These are phyloP conservation scores for Amanita thiersii DNA, from an alignment of 768 basidiomycete species.

Conservation along the genomic window DNA sequence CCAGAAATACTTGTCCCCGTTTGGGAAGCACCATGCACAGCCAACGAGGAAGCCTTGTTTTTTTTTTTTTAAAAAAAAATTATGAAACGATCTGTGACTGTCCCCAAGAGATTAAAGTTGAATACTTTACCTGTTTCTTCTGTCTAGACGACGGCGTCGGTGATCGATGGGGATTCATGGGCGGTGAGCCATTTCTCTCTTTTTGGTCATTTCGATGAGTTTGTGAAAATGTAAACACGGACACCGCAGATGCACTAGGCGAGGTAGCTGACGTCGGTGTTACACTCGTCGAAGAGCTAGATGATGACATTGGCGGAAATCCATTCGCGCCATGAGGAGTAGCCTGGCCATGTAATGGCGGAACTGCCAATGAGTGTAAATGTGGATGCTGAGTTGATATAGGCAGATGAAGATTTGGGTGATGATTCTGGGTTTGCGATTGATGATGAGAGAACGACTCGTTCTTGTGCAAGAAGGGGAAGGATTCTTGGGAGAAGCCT, in stretches of 20 bases:
- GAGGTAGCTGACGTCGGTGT: slow-evolving; percentile 14
- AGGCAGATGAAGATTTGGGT: no score
- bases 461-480: no score
- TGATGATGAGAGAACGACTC: slow-evolving; percentile 10
- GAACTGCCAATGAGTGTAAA: background rate
- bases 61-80: no score
- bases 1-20: no score
- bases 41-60: no score
- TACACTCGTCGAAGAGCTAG: slow-evolving; percentile 7
- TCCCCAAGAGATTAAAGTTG: slow-evolving; percentile 3
- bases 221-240: slow-evolving; percentile 1
- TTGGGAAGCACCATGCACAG: no score
- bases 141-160: background rate
- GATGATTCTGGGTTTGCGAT: slow-evolving; percentile 7
- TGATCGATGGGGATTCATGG: background rate
- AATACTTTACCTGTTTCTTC: slow-evolving; percentile 5
- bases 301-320: background rate
- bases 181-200: background rate
- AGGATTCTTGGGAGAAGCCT: slow-evolving; percentile 3
- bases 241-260: slow-evolving; percentile 9
- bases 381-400: background rate
- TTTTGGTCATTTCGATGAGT: no score
- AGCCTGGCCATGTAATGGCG: background rate
- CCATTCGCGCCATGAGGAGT: background rate
- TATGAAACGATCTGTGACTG: no score